These are phyloP conservation scores for Cercospora sp. DNA, from an alignment of 2,329 filamentous ascomycete genomes.

Conservation along the genomic window DNA sequence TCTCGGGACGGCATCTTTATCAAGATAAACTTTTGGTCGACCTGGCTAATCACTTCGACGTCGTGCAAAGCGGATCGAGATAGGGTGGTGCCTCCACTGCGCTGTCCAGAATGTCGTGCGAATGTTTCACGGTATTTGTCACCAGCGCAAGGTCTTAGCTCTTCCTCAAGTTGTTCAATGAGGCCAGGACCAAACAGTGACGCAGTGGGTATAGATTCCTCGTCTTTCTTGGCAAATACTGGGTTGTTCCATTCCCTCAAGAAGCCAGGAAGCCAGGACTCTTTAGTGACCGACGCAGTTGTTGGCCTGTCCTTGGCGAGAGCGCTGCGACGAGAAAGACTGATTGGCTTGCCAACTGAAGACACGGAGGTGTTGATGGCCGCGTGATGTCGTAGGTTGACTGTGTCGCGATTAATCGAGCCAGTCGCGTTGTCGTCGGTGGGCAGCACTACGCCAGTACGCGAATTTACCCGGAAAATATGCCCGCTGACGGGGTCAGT, in stretches of 20 bases:
- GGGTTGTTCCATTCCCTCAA: conserved; percentile 73
- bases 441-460: conserved; percentile 52
- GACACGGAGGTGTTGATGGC: conserved; percentile 31
- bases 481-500: conserved; percentile 60
- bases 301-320: conserved; percentile 2
- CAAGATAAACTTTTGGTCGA: conserved; percentile 88
- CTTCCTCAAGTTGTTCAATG: conserved; percentile 14
- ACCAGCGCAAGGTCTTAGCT: conserved; percentile 18
- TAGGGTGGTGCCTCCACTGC: conserved; percentile 44
- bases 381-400: conserved; percentile 21
- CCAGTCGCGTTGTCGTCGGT: background rate
- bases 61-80: conserved; percentile 61
- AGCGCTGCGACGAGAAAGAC: conserved; percentile 33
- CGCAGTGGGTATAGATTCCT: conserved; percentile 30
- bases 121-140: conserved; percentile 3
- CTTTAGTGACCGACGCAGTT: background rate
- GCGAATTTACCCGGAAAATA: conserved; percentile 53
- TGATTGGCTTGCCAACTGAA: conserved; percentile 36
- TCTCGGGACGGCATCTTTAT: conserved; percentile 52
- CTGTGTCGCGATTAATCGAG: too few relatives aligned
- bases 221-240: conserved; percentile 58
- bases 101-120: background rate
- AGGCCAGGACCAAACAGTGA: conserved; percentile 28
- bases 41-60: conserved; percentile 73
- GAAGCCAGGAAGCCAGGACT: conserved; percentile 60